Conservation (phyloP, 495 filamentous ascomycete species). For the Cladorrhinum samala region DNA sequence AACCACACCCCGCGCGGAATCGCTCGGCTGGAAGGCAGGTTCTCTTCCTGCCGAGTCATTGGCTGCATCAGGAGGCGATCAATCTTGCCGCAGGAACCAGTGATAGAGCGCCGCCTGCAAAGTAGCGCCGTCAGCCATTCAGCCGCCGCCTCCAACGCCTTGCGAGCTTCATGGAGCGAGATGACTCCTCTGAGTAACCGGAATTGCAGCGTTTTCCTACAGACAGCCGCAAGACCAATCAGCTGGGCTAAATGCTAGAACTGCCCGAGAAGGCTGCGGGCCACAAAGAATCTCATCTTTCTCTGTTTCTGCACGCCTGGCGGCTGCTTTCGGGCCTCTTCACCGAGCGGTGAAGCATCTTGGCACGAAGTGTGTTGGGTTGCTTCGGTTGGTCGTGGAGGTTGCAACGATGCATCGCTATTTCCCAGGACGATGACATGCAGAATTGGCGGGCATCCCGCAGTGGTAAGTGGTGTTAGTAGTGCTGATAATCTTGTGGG, state of each 20-base stretch:
- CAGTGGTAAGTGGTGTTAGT: too few species aligned
- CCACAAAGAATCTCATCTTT: background rate
- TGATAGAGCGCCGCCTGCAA: background rate
- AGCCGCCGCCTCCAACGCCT: conserved; percentile 6
- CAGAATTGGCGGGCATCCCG: background rate
- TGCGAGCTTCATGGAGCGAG: conserved; percentile 5
- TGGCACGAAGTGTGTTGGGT: background rate
- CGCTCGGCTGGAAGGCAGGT: conserved; percentile 7
- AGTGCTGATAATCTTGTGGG: too few species aligned
- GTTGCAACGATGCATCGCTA: conserved; percentile 2
- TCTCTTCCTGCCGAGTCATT: conserved; percentile 15
- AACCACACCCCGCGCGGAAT: background rate
- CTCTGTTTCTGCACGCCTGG: conserved; percentile 4
- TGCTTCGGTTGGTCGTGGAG: background rate
- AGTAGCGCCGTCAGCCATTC: conserved; percentile 10
- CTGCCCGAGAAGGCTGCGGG: background rate
- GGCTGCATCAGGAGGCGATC: conserved; percentile 16
- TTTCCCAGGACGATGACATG: background rate
- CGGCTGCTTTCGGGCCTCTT: conserved; percentile 4
- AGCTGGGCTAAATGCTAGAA: background rate
- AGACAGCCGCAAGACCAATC: conserved; percentile 7
- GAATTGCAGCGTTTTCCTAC: conserved; percentile 12
- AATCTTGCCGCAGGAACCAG: conserved; percentile 11
- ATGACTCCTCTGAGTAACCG: conserved; percentile 16
- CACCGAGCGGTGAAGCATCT: conserved; percentile 6